A percentile compares a stretch with the other conserved stretches of the same genome.
Evolutionary conservation across 768 basidiomycete genomes (phyloP).

Genomic region (Phaffia australis): DNA sequence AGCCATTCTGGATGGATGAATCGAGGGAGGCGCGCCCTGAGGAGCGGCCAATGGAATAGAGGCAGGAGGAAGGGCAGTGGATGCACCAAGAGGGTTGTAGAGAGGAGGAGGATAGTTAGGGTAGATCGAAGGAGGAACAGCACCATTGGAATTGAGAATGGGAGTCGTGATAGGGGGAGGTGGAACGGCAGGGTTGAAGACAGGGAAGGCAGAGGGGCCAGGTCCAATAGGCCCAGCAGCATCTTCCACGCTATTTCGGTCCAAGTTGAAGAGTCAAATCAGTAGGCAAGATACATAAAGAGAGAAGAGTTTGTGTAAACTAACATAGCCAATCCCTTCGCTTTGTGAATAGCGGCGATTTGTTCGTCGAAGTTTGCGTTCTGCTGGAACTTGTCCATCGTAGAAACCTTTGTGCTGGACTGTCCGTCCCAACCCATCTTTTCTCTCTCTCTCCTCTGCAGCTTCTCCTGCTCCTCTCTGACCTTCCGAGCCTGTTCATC

Average conservation of each 20-base stretch:
- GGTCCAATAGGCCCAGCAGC: slow-evolving; percentile 28
- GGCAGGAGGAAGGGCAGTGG: slow-evolving; percentile 36
- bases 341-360: slow-evolving; percentile 88
- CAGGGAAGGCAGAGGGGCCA: slow-evolving; percentile 16
- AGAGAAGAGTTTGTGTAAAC: slow-evolving; percentile 35
- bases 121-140: neutral
- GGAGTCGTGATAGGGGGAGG: neutral
- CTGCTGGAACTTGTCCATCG: slow-evolving; percentile 83
- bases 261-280: neutral
- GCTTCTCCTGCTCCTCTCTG: slow-evolving; percentile 74
- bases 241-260: slow-evolving; percentile 22
- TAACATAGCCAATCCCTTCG: slow-evolving; percentile 78
- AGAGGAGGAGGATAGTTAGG: neutral
- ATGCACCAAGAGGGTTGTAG: neutral
- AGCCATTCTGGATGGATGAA: slow-evolving; percentile 60
- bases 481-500: slow-evolving; percentile 69
- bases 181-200: slow-evolving; percentile 15
- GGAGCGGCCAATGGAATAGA: slow-evolving; percentile 51
- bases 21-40: slow-evolving; percentile 42
- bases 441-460: slow-evolving; percentile 75
- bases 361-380: slow-evolving; percentile 95
- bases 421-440: slow-evolving; percentile 99
- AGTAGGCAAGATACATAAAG: neutral
- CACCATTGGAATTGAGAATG: neutral
- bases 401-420: slow-evolving; percentile 82